Evolutionary conservation across 345 rosid genomes (phyloP).

Genomic region (Erysimum cheiranthoides): DNA sequence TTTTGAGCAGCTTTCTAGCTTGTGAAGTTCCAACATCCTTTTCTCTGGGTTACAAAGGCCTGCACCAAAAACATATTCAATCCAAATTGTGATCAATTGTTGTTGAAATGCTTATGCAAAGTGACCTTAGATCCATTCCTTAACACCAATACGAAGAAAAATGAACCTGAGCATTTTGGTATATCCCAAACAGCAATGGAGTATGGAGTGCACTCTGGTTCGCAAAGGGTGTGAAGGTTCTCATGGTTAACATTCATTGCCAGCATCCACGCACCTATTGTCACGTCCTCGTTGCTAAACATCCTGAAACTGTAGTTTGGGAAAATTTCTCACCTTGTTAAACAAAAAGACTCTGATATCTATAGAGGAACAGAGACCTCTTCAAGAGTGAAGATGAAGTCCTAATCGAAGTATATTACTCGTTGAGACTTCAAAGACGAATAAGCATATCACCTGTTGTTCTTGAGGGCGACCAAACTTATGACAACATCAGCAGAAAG

Average conservation of each 20-base stretch:
- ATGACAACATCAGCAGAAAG: conserved; percentile 89
- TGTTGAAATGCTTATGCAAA: conserved; percentile 19
- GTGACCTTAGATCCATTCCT: not conserved
- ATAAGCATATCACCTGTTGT: conserved; percentile 57
- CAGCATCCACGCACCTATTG: conserved; percentile 98
- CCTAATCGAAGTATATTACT: not conserved
- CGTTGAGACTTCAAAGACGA: conserved; percentile 12
- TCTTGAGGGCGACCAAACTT: conserved; percentile 78
- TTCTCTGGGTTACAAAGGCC: conserved; percentile 85
- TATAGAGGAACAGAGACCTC: conserved; percentile 7
- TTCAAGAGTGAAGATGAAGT: not conserved
- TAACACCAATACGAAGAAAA: not conserved
- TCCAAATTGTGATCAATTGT: conserved; percentile 21
- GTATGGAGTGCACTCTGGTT: conserved; percentile 67
- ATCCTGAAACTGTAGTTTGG: conserved; percentile 76
- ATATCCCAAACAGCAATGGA: conserved; percentile 93
- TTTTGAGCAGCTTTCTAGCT: conserved; percentile 69
- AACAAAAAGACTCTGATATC: conserved; percentile 3
- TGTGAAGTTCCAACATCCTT: conserved; percentile 80
- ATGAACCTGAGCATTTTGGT: conserved; percentile 91
- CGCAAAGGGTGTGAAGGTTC: conserved; percentile 68
- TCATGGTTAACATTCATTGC: conserved; percentile 96
- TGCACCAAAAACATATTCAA: conserved; percentile 44
- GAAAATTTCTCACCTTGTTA: conserved; percentile 12
- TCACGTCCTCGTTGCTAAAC: conserved; percentile 97